Base-by-base conservation (phyloP, 768 basidiomycete genomes). In the Pleurotus sapidus region DNA sequence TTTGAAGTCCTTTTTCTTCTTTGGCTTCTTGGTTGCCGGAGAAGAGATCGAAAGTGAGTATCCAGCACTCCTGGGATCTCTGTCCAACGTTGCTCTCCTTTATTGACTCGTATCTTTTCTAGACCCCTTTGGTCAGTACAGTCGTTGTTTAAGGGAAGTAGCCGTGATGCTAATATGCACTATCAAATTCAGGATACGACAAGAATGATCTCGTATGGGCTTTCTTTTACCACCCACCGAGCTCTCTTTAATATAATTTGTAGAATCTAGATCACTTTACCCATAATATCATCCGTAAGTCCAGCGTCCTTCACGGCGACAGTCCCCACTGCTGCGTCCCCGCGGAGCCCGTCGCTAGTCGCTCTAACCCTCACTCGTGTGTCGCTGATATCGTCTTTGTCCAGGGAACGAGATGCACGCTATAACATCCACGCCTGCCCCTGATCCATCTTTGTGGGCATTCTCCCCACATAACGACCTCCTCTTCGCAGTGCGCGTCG, bases 231-330 rank as follows among this genome's bases (percentile, higher is more conserved):
- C 20, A 14, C 15, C n/a, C 14, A 45, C 15, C 15, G 42, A 20
- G 6, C 42, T 45, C 42, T 7, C 42, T n/a, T 17, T n/a, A 9
- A n/a, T 14, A 12, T 14, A 7, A 17, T 27, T n/a, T 20, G 30
- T 61, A 81, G 81, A 85, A 87, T 67, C 75, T 88, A 63, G 87
- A 89, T 64, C 83, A 88, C 67, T 88, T 87, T 68, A 88, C 87
- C 24, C 75, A 81, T 51, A 83, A 81, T 63, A 85, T 88, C 66
- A 87, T 88, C 62, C 80, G 85, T 81, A 66, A 62, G 77, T 74
- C 25, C 23, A 59, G 24, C 20, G 25, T 48, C n/a, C 25, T 51
- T 5, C 48, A 49, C 46, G 25, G 15, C 49, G 15, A 27, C 15
- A 30, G 27, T 27, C 23, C 15, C 6, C 9, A 34, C 30, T 34